These are phyloP conservation scores for Helichrysum umbraculigerum DNA, from an alignment of 129 eudicot genomes.

Conservation along the genomic window DNA sequence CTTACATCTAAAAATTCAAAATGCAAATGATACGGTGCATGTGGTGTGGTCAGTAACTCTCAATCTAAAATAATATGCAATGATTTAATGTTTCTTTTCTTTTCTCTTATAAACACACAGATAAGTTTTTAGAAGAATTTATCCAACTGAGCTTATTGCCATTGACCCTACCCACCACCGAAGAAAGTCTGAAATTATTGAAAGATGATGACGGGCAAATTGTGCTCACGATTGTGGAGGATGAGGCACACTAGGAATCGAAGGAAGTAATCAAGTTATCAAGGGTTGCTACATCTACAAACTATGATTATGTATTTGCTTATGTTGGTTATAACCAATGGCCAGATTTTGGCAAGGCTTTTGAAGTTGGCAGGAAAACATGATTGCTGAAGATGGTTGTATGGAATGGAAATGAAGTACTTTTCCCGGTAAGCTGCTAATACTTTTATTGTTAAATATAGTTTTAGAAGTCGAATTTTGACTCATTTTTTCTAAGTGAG, in stretches of 20 bases:
- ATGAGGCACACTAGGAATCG: slow-evolving; percentile 58
- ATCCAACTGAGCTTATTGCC: slow-evolving; percentile 81
- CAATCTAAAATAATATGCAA: too few species aligned
- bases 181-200: slow-evolving; percentile 60
- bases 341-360: slow-evolving; percentile 75
- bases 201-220: slow-evolving; percentile 84
- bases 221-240: slow-evolving; percentile 70
- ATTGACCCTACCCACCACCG: slow-evolving; percentile 62
- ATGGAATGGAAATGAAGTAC: slow-evolving; percentile 94
- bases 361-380: slow-evolving; percentile 73
- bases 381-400: slow-evolving; percentile 86
- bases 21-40: neutral
- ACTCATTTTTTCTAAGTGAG: too few species aligned
- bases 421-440: slow-evolving; percentile 56
- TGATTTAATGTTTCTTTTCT: neutral
- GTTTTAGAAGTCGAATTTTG: too few species aligned
- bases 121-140: slow-evolving; percentile 69
- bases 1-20: neutral
- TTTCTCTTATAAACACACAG: slow-evolving; percentile 44
- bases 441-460: neutral
- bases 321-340: slow-evolving; percentile 79
- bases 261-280: slow-evolving; percentile 59
- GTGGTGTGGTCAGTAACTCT: too few species aligned
- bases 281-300: slow-evolving; percentile 93
- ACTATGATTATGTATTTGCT: slow-evolving; percentile 84